Evolutionary conservation across 768 basidiomycete genomes (phyloP).

Genomic region (Suillus subalutaceus): DNA sequence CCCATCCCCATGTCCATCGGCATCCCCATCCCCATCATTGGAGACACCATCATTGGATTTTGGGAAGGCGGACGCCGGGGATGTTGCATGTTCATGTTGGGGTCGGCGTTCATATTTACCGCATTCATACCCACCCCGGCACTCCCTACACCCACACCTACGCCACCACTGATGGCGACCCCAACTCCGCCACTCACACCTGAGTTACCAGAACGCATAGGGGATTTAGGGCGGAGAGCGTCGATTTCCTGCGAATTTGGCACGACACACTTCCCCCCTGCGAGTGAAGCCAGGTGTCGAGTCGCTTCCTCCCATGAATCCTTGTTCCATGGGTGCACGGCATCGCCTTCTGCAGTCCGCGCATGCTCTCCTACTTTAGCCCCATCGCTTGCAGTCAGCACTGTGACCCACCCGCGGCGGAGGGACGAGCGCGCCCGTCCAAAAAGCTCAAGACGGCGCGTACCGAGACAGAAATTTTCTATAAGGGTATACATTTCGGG

Average conservation of each 20-base stretch:
- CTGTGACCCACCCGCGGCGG: constrained; percentile 93
- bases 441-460: constrained; percentile 89
- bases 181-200: constrained; percentile 30
- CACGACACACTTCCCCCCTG: constrained; percentile 61
- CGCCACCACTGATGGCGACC: constrained; percentile 25
- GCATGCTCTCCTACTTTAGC: constrained; percentile 45
- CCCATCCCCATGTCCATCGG: constrained; percentile 41
- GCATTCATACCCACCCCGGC: constrained; percentile 11
- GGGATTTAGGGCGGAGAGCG: constrained; percentile 82
- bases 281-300: constrained; percentile 49
- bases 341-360: constrained; percentile 26
- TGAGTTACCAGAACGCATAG: constrained; percentile 48
- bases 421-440: constrained; percentile 68
- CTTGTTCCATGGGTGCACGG: constrained; percentile 53
- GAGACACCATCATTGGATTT: constrained; percentile 37
- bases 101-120: constrained; percentile 7
- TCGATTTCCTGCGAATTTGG: constrained; percentile 83
- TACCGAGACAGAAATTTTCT: constrained; percentile 96
- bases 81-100: constrained; percentile 18
- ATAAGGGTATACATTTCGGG: constrained; percentile 96
- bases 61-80: constrained; percentile 12
- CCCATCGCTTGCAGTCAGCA: constrained; percentile 67
- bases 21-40: constrained; percentile 47
- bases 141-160: constrained; percentile 20
- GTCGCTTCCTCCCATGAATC: constrained; percentile 68